Conservation (phyloP, 2,329 filamentous ascomycete species). For the Neopestalotiopsis rosae region DNA sequence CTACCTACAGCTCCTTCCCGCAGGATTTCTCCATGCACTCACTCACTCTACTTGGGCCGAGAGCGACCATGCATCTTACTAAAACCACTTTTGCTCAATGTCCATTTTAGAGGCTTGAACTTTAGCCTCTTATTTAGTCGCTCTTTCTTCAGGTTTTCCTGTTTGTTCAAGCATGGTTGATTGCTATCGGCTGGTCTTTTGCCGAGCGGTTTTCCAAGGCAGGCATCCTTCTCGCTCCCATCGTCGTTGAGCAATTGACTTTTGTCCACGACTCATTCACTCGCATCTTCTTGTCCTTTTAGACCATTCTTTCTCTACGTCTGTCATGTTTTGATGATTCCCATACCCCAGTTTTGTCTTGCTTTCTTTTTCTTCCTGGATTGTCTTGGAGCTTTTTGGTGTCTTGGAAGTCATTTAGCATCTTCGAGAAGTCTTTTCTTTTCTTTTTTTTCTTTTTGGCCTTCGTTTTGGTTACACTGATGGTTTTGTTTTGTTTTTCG, state of each 20-base stretch:
- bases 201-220: conserved; percentile 13
- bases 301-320: conserved; percentile 28
- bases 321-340: conserved; percentile 46
- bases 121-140: conserved; percentile 18
- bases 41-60: background rate
- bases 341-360: conserved; percentile 25
- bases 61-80: conserved; percentile 8
- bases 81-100: conserved; percentile 4
- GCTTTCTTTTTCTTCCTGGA: conserved; percentile 33
- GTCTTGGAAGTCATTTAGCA: conserved; percentile 49
- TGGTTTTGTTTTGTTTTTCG: conserved; percentile 1
- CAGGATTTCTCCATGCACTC: conserved; percentile 5
- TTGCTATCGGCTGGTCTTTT: conserved; percentile 13
- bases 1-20: background rate
- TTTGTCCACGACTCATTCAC: conserved; percentile 22
- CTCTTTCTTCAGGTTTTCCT: conserved; percentile 12
- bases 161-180: conserved; percentile 17
- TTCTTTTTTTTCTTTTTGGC: conserved; percentile 32
- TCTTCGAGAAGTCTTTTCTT: conserved; percentile 24
- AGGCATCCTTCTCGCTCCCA: conserved; percentile 11
- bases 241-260: conserved; percentile 16
- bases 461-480: conserved; percentile 28
- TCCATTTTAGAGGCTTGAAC: conserved; percentile 12
- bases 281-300: conserved; percentile 29
- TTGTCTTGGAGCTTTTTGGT: conserved; percentile 42